Conservation (phyloP, 345 rosid species). For the Durio zibethinus region DNA sequence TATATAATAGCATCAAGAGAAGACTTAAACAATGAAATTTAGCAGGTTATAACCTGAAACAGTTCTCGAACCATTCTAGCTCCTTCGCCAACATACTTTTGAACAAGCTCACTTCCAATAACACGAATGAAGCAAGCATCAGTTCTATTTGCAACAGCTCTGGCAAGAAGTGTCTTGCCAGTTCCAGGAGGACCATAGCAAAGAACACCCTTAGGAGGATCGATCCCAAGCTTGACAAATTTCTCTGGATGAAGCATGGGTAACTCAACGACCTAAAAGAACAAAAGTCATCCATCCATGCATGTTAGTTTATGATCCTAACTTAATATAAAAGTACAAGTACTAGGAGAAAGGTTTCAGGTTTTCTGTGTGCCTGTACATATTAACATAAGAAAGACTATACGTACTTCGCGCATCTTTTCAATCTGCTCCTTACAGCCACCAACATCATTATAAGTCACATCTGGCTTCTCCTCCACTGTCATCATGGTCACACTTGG, state of each 20-base stretch:
- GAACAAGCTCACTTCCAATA: slow-evolving; percentile 50
- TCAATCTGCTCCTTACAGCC: slow-evolving; percentile 99
- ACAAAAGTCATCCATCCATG: not conserved
- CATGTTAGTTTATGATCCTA: not conserved
- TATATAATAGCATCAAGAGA: not conserved
- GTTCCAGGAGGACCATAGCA: slow-evolving; percentile 75
- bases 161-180: slow-evolving; percentile 20
- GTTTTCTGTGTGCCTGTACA: not conserved
- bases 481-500: slow-evolving; percentile 99
- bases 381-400: not conserved
- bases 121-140: slow-evolving; percentile 34
- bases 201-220: slow-evolving; percentile 98
- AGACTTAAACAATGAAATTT: not conserved
- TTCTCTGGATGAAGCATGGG: slow-evolving; percentile 42
- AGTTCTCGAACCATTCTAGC: slow-evolving; percentile 51
- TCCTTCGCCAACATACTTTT: slow-evolving; percentile 97
- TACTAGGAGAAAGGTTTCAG: not conserved
- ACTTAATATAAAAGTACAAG: not conserved
- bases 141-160: slow-evolving; percentile 99
- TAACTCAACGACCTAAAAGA: slow-evolving; percentile 16
- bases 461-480: slow-evolving; percentile 97
- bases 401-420: slow-evolving; percentile 87
- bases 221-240: slow-evolving; percentile 97
- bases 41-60: slow-evolving; percentile 62
- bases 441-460: slow-evolving; percentile 95